Conservation (phyloP, 768 basidiomycete species). For the Boletus eberwhitei region DNA sequence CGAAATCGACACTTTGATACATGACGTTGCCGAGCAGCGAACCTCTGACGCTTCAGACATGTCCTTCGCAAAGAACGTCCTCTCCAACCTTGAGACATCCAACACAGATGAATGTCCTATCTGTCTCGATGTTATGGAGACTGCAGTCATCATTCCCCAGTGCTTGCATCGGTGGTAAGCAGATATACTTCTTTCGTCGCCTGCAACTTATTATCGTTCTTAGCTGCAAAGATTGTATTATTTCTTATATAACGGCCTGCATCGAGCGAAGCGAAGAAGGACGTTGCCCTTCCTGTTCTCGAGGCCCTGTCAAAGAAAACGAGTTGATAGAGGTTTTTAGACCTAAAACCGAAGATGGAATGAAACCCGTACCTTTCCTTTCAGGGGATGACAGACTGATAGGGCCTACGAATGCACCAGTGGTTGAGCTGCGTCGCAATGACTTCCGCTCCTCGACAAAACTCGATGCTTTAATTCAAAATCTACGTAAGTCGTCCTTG, state of each 20-base stretch:
- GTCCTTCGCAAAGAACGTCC: conserved; percentile 59
- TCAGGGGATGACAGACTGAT: conserved; percentile 15
- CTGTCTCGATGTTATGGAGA: conserved; percentile 76
- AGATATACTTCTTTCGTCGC: not conserved
- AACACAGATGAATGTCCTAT: conserved; percentile 75
- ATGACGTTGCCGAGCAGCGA: conserved; percentile 43
- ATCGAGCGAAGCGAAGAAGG: conserved; percentile 68
- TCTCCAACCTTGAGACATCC: conserved; percentile 51
- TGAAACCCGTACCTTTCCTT: not conserved
- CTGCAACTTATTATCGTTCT: not conserved
- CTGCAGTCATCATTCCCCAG: conserved; percentile 62
- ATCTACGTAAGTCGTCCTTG: conserved; percentile 52
- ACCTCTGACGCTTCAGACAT: conserved; percentile 31
- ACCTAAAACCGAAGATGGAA: conserved; percentile 15
- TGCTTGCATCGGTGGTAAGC: conserved; percentile 75
- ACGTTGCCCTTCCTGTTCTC: conserved; percentile 75
- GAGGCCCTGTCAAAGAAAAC: conserved; percentile 62
- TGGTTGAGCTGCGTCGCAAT: conserved; percentile 65
- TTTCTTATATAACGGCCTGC: conserved; percentile 65
- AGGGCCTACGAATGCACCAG: conserved; percentile 32
- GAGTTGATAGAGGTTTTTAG: conserved; percentile 64
- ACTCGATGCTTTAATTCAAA: conserved; percentile 73
- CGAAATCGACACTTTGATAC: conserved; percentile 59
- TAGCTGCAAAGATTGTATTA: conserved; percentile 90
- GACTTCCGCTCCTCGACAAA: conserved; percentile 92